These are phyloP conservation scores for Mycena metata DNA, from an alignment of 768 basidiomycete species.

Conservation along the genomic window DNA sequence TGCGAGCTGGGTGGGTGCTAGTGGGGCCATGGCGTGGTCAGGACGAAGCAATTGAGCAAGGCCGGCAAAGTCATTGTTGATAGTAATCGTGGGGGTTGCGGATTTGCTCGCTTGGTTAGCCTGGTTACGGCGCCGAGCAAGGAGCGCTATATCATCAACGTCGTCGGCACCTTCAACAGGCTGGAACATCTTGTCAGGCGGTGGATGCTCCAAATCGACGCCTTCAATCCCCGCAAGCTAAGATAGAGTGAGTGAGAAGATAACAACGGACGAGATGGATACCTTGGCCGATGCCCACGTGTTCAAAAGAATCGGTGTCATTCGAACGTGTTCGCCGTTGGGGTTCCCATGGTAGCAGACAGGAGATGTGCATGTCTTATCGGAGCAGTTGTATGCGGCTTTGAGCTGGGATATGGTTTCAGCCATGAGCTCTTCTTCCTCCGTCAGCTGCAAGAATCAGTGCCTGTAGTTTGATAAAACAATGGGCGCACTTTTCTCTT, in stretches of 20 bases:
- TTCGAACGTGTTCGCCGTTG: neutral
- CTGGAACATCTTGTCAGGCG: too few relatives aligned
- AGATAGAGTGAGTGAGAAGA: neutral
- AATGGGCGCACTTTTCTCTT: too few relatives aligned
- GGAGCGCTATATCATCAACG: neutral
- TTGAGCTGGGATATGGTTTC: neutral
- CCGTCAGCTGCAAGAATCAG: neutral
- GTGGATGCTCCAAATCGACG: too few relatives aligned
- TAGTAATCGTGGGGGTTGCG: neutral
- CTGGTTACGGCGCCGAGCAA: neutral
- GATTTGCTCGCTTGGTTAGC: neutral
- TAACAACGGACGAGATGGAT: neutral
- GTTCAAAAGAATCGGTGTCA: neutral
- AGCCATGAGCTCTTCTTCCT: neutral
- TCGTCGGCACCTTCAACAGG: too few relatives aligned
- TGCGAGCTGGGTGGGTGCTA: neutral
- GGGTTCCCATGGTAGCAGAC: neutral
- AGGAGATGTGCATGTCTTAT: neutral
- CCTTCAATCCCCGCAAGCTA: too few relatives aligned
- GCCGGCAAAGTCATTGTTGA: neutral
- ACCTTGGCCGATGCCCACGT: neutral
- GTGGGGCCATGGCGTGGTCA: too few relatives aligned
- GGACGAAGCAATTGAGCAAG: neutral
- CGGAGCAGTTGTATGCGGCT: neutral
- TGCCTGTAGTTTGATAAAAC: neutral